These are phyloP conservation scores for Ophiostoma pallidulum DNA, from an alignment of 2,329 filamentous ascomycete genomes.

Conservation along the genomic window DNA sequence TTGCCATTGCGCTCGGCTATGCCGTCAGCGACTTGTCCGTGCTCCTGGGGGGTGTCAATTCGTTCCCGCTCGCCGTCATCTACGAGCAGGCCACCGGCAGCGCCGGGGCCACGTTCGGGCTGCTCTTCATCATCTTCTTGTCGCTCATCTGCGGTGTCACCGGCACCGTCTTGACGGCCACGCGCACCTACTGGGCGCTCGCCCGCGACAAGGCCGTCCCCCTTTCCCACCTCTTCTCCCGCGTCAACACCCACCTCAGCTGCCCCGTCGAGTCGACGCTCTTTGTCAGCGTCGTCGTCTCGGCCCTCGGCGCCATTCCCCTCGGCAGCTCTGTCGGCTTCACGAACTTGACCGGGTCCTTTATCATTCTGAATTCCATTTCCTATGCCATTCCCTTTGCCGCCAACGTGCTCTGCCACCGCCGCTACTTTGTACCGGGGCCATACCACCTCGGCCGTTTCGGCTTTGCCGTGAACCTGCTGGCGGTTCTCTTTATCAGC, in stretches of 20 bases:
- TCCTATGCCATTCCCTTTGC: conserved; percentile 41
- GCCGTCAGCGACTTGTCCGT: conserved; percentile 45
- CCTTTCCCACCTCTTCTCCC: conserved; percentile 41
- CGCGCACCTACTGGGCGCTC: conserved; percentile 39
- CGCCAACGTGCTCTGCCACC: conserved; percentile 43
- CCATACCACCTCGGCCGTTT: conserved; percentile 43
- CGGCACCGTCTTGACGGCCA: conserved; percentile 41
- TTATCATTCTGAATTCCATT: conserved; percentile 45
- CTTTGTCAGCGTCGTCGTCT: conserved; percentile 42
- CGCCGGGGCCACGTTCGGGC: conserved; percentile 42
- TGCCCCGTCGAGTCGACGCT: conserved; percentile 51
- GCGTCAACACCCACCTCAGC: conserved; percentile 43
- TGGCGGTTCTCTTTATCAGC: conserved; percentile 42
- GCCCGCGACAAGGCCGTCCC: conserved; percentile 54
- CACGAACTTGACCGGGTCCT: conserved; percentile 47
- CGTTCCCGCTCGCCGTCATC: conserved; percentile 54
- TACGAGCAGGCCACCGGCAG: conserved; percentile 47
- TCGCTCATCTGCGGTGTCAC: conserved; percentile 36
- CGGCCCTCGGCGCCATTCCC: conserved; percentile 46
- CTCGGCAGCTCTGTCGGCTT: conserved; percentile 46
- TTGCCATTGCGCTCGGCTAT: conserved; percentile 43
- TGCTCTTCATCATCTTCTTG: conserved; percentile 48
- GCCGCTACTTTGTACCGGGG: conserved; percentile 41
- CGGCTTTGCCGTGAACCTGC: conserved; percentile 40
- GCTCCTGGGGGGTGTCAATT: conserved; percentile 40